Conservation (phyloP, 169 alveolate species). For the Plasmodium gonderi region DNA sequence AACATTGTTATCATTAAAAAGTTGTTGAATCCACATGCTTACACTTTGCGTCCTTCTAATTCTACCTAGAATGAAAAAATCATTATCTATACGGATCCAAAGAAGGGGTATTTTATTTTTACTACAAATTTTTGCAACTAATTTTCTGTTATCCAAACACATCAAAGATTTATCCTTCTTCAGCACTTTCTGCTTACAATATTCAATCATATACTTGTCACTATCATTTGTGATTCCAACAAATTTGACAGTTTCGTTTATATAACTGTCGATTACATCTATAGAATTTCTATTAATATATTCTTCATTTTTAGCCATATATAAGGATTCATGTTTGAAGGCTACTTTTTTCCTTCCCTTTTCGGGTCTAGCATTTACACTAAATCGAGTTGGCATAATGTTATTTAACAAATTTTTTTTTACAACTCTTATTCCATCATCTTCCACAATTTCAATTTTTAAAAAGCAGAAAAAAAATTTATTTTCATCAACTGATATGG, state of each 20-base stretch:
- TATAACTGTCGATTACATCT: constrained; percentile 2
- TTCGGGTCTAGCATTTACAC: constrained; percentile 86
- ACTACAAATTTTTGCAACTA: constrained; percentile 89
- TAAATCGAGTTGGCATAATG: constrained; percentile 75
- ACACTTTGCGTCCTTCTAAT: constrained; percentile 85
- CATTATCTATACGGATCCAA: constrained; percentile 88
- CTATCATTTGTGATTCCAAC: constrained; percentile 77
- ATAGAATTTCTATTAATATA: background rate
- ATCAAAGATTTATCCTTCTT: constrained; percentile 75
- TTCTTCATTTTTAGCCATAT: constrained; percentile 21
- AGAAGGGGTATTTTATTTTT: constrained; percentile 86
- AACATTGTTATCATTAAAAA: constrained; percentile 84
- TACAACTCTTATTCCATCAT: constrained; percentile 84
- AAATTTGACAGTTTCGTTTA: constrained; percentile 72
- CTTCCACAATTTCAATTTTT: constrained; percentile 70
- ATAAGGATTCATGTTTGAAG: constrained; percentile 58
- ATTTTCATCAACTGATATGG: constrained; percentile 66
- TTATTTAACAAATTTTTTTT: constrained; percentile 74
- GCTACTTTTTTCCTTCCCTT: constrained; percentile 85
- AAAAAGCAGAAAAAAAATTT: constrained; percentile 50
- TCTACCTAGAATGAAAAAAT: constrained; percentile 82
- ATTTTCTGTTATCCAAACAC: constrained; percentile 86
- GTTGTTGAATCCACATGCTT: constrained; percentile 92
- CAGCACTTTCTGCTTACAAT: constrained; percentile 76
- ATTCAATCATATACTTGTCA: constrained; percentile 78